Evolutionary conservation across 345 rosid genomes (phyloP).

Genomic region (Clausena lansium): DNA sequence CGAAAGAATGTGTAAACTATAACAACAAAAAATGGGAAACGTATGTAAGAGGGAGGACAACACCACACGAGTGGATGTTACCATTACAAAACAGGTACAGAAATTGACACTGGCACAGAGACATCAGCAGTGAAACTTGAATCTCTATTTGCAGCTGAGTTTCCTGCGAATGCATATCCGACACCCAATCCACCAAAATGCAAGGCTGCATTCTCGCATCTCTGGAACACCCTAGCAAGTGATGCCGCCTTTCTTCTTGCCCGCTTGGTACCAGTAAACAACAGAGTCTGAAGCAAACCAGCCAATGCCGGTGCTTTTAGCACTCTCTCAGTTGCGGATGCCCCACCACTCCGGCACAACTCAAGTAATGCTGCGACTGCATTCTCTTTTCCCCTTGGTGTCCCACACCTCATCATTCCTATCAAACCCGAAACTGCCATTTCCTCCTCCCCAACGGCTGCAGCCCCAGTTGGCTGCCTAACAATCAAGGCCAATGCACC

Average conservation of each 20-base stretch:
- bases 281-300: conserved; percentile 68
- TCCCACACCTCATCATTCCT: conserved; percentile 88
- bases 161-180: conserved; percentile 63
- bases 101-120: conserved; percentile 62
- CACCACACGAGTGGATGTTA: conserved; percentile 5
- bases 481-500: conserved; percentile 87
- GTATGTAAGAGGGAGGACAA: conserved; percentile 13
- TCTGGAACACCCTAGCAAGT: conserved; percentile 85
- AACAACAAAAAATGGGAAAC: conserved; percentile 28
- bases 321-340: conserved; percentile 66
- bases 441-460: conserved; percentile 76
- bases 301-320: conserved; percentile 75
- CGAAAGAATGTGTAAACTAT: conserved; percentile 52
- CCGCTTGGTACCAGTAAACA: conserved; percentile 89
- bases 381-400: conserved; percentile 90
- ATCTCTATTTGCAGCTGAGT: conserved; percentile 43
- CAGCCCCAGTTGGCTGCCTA: conserved; percentile 74
- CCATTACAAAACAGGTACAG: conserved; percentile 65
- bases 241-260: conserved; percentile 96
- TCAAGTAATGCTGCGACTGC: conserved; percentile 95
- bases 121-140: conserved; percentile 58
- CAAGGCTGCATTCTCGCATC: conserved; percentile 56
- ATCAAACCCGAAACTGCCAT: conserved; percentile 61
- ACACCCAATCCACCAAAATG: conserved; percentile 55
- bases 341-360: conserved; percentile 78